phyloP scores from a whole-genome alignment of 345 rosid species.

The Theobroma cacao region DNA sequence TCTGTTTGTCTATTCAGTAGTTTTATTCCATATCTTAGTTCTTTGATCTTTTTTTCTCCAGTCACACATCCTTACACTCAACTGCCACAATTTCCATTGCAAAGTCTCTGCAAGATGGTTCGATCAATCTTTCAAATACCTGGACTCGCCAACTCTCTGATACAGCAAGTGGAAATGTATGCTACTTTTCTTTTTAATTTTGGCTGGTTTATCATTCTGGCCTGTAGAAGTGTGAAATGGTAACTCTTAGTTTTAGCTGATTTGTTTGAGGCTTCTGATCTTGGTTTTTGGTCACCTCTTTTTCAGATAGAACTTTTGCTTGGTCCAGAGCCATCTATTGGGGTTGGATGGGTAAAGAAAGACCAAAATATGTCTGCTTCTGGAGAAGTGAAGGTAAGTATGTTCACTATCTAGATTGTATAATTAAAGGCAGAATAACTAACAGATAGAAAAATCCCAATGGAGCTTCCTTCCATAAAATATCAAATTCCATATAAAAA shows the following conservation, averaged over 20 bases:
- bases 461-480: not conserved
- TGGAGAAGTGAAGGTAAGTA: slow-evolving; percentile 70
- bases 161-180: slow-evolving; percentile 80
- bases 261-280: slow-evolving; percentile 7
- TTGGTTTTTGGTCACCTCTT: slow-evolving; percentile 13
- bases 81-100: slow-evolving; percentile 71
- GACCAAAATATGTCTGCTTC: slow-evolving; percentile 72
- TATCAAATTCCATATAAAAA: not conserved
- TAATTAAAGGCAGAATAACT: not conserved
- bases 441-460: not conserved
- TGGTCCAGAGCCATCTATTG: slow-evolving; percentile 73
- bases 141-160: slow-evolving; percentile 94
- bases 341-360: slow-evolving; percentile 84
- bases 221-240: slow-evolving; percentile 6
- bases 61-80: slow-evolving; percentile 76
- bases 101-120: slow-evolving; percentile 83
- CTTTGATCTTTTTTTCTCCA: slow-evolving; percentile 32
- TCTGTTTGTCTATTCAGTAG: slow-evolving; percentile 1
- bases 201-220: not conserved
- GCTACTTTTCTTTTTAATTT: slow-evolving; percentile 21
- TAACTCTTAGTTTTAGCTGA: not conserved
- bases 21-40: slow-evolving; percentile 5
- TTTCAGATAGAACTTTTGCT: slow-evolving; percentile 72
- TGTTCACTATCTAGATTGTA: not conserved
- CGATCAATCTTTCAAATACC: slow-evolving; percentile 84